Percentiles rank a stretch among this genome's conserved stretches.
These are phyloP conservation scores for Globisporangium solare DNA, from an alignment of 352 stramenopile genomes.

Conservation along the genomic window DNA sequence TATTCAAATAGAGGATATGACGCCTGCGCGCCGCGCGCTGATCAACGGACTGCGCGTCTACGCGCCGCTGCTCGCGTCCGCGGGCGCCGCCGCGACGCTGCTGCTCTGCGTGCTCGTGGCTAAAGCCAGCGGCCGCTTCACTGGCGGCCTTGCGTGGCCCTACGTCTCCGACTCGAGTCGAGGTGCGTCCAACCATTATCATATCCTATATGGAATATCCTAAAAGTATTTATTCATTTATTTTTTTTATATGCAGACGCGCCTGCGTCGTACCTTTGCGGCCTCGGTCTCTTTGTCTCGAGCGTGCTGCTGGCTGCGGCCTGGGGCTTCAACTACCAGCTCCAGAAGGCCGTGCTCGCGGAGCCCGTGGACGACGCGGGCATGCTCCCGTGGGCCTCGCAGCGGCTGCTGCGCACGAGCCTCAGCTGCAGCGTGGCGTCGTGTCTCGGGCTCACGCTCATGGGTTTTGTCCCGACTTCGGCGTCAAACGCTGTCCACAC, in stretches of 20 bases:
- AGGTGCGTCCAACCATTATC: background rate
- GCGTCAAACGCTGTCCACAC: too few relatives aligned
- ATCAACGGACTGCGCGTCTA: conserved; percentile 2
- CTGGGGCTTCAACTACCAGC: conserved; percentile 43
- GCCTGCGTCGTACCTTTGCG: conserved; percentile 38
- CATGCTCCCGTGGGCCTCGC: conserved; percentile 3
- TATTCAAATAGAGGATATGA: conserved; percentile 3
- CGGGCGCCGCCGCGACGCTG: conserved; percentile 28
- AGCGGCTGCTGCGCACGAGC: conserved; percentile 16
- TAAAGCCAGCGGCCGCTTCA: conserved; percentile 34
- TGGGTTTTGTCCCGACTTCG: background rate
- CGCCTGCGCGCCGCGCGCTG: background rate
- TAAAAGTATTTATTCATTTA: too few relatives aligned
- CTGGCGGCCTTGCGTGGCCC: conserved; percentile 40
- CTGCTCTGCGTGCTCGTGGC: conserved; percentile 37
- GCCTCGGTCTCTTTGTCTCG: conserved; percentile 21
- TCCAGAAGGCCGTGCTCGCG: conserved; percentile 26
- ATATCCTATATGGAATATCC: too few relatives aligned
- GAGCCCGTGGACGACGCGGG: conserved; percentile 8
- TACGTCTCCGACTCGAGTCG: conserved; percentile 54
- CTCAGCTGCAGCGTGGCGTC: conserved; percentile 26
- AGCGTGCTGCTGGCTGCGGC: conserved; percentile 30
- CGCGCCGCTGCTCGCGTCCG: conserved; percentile 29
- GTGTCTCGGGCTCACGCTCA: conserved; percentile 32
- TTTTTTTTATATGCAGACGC: too few relatives aligned